Conservation (phyloP, 306 rosid genomes). For the Trichosanthes cucumerina region DNA sequence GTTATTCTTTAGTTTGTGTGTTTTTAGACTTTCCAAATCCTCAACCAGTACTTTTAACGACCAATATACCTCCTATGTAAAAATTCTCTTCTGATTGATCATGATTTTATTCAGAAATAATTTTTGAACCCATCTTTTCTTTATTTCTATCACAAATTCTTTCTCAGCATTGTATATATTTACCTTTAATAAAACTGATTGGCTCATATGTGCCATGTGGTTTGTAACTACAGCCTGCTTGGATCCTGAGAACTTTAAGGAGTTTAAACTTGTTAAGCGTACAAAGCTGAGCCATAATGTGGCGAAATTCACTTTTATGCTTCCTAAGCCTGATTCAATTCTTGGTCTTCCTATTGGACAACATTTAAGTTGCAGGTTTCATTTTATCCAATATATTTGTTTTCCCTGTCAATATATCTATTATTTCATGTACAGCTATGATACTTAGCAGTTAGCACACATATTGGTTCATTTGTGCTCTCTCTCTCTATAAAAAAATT, state of each 20-base stretch:
- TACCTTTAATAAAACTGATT: background rate
- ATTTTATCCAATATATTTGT: constrained; percentile 9
- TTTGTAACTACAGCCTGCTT: constrained; percentile 39
- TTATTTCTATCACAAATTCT: background rate
- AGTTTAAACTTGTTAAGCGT: constrained; percentile 68
- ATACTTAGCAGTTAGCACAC: background rate
- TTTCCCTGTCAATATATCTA: background rate
- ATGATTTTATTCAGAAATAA: background rate
- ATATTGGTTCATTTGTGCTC: background rate
- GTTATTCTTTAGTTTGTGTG: background rate
- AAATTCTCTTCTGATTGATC: background rate
- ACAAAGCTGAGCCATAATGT: constrained; percentile 84
- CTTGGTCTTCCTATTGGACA: constrained; percentile 98
- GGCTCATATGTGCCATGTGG: background rate
- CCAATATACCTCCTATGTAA: background rate
- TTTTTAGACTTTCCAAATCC: background rate
- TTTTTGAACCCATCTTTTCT: background rate
- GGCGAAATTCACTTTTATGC: constrained; percentile 74
- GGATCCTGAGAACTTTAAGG: constrained; percentile 67
- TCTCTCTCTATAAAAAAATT: background rate
- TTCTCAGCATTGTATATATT: background rate
- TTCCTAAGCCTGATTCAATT: constrained; percentile 64
- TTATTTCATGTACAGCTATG: background rate
- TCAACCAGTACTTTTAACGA: background rate
- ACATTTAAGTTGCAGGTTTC: constrained; percentile 92